Conservation (phyloP, 257 asterid species). For the Penstemon newberryi region DNA sequence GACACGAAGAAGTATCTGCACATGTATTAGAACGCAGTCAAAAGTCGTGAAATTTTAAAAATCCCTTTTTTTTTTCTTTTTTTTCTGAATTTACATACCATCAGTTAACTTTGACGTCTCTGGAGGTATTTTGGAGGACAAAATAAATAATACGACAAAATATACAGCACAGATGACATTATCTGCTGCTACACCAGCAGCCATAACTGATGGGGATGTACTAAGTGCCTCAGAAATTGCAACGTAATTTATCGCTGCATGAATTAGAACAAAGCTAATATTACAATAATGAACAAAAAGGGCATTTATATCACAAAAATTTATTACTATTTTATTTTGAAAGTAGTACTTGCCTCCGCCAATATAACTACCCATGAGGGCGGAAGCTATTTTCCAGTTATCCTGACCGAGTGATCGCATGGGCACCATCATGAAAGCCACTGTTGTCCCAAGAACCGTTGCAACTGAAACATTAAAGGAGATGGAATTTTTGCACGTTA, state of each 20-base stretch:
- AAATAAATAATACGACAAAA: constrained; percentile 62
- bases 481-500: constrained; percentile 5
- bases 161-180: constrained; percentile 74
- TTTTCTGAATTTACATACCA: constrained; percentile 36
- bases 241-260: constrained; percentile 80
- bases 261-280: constrained; percentile 27
- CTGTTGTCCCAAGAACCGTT: constrained; percentile 61
- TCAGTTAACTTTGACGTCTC: constrained; percentile 44
- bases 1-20: constrained; percentile 46
- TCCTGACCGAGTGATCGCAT: constrained; percentile 85
- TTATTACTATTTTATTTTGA: not conserved
- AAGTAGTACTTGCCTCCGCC: constrained; percentile 67
- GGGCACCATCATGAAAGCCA: constrained; percentile 75
- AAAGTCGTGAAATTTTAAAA: too few species aligned
- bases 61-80: too few species aligned
- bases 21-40: not conserved
- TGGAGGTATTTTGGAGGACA: constrained; percentile 76
- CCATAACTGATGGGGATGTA: constrained; percentile 69
- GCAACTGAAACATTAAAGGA: constrained; percentile 58
- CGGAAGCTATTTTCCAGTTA: constrained; percentile 83
- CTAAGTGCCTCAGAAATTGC: constrained; percentile 79
- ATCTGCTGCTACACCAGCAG: constrained; percentile 95
- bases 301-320: not conserved
- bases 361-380: constrained; percentile 91
- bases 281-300: constrained; percentile 17